phyloP scores from a whole-genome alignment of 2,329 filamentous ascomycete genomes.

The Cladophialophora yegresii region DNA sequence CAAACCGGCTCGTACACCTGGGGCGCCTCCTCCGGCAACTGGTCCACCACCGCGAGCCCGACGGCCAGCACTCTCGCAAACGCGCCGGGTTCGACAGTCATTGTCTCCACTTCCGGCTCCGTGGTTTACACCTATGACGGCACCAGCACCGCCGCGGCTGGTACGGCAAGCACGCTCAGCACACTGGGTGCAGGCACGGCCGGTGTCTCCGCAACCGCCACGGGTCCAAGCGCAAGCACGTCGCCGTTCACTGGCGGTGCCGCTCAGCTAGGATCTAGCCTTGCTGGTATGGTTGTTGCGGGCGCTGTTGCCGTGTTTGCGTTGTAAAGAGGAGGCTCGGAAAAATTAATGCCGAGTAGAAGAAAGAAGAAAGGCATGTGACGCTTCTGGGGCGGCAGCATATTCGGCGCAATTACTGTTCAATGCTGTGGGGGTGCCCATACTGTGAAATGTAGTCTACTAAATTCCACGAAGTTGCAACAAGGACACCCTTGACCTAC shows the following conservation, averaged over 20 bases:
- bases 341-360: neutral
- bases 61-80: constrained; percentile 2
- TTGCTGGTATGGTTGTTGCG: constrained; percentile 27
- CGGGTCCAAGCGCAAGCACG: constrained; percentile 10
- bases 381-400: neutral
- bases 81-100: neutral
- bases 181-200: constrained; percentile 9
- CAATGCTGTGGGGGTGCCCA: neutral
- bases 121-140: neutral
- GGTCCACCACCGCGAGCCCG: constrained; percentile 9
- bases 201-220: constrained; percentile 6
- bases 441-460: neutral
- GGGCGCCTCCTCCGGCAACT: constrained; percentile 11
- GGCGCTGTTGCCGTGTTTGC: constrained; percentile 30
- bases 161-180: constrained; percentile 3
- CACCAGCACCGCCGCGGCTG: constrained; percentile 7
- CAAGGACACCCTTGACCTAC: neutral
- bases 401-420: neutral
- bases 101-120: constrained; percentile 2
- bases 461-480: neutral
- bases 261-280: constrained; percentile 22
- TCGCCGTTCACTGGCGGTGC: constrained; percentile 29
- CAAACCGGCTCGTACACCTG: constrained; percentile 18
- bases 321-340: constrained; percentile 20
- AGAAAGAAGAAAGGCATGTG: neutral